phyloP scores from a whole-genome alignment of 148 eudicot genomes.

The Diospyros lotus region DNA sequence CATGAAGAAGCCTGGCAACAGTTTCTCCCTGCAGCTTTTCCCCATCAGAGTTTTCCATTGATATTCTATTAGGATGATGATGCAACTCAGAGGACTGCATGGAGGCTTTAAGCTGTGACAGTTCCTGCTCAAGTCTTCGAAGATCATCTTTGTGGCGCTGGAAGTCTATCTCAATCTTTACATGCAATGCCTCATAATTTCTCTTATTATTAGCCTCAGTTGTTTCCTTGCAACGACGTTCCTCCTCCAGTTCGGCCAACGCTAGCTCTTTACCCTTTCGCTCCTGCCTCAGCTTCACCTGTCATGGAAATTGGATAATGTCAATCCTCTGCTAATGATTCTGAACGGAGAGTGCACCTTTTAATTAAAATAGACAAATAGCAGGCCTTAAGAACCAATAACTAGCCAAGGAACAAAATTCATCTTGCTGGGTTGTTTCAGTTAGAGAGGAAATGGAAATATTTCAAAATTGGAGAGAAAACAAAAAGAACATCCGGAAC shows the following conservation, averaged over 20 bases:
- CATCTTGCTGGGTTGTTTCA: too few relatives aligned
- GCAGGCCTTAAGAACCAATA: not conserved
- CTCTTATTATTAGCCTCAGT: slow-evolving; percentile 71
- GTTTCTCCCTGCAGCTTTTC: slow-evolving; percentile 45
- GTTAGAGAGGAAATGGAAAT: too few relatives aligned
- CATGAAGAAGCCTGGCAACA: slow-evolving; percentile 52
- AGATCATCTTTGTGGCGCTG: slow-evolving; percentile 97
- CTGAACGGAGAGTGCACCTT: not conserved
- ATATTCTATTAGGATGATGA: slow-evolving; percentile 23
- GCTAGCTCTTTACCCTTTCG: slow-evolving; percentile 74
- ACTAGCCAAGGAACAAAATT: too few relatives aligned
- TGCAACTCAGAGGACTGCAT: slow-evolving; percentile 32
- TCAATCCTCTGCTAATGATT: not conserved
- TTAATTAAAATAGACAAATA: not conserved
- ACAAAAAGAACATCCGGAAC: too few relatives aligned
- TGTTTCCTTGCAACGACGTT: slow-evolving; percentile 79
- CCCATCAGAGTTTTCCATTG: slow-evolving; percentile 30
- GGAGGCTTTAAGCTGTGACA: slow-evolving; percentile 66
- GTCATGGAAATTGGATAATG: slow-evolving; percentile 11
- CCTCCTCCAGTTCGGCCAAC: slow-evolving; percentile 67
- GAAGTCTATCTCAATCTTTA: slow-evolving; percentile 80
- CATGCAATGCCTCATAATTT: slow-evolving; percentile 74
- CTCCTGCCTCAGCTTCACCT: slow-evolving; percentile 85
- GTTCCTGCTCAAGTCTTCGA: slow-evolving; percentile 87
- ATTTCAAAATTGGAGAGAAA: too few relatives aligned